Evolutionary conservation across 345 rosid species (phyloP), one percentile per base, ranked within the genome.

Genomic region (Rhodamnia argentea): DNA sequence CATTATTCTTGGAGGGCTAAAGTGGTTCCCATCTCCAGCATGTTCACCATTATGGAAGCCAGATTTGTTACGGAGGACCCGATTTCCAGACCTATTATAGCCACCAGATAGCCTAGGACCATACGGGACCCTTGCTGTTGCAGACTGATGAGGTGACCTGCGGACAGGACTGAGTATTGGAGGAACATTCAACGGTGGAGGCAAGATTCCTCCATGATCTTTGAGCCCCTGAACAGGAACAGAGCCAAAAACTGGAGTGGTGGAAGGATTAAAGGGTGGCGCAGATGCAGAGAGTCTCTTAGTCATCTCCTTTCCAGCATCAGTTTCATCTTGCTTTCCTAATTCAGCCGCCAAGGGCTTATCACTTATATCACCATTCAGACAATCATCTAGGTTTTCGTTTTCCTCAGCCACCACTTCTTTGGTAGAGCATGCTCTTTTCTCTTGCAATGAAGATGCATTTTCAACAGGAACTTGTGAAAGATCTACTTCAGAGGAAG

Each of bases 241-340:
- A 4, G 96, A 93, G 85, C 98, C 96, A 90, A 97, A 96, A 74
- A 92, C 92, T 59, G 98, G 98, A 88, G 92, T 81, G 82, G 90
- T 88, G 53, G 99, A 91, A 27, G 99, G 99, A 83, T 94, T 96
- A 90, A 93, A 97, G 58, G 99, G 99, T 15, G 99, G 96, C 75
- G 99, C 99, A 87, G 98, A 93, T 75, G 99, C 99, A 85, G 99
- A 96, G 75, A 97, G 96, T 91, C 94, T 97, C 91, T 93, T 97
- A 87, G 95, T 91, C 56, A 90, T 89, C 90, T 94, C 99, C 90
- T 96, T 97, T 52, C 90, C 94, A 16, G 88, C 86, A 89, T 95
- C 98, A 53, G 85, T 54, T 87, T 90, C 98, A 22, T 94, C 94
- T 86, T 91, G 94, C 89, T 94, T 93, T 89, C 90, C 97, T 88